Percentiles rank a stretch among this genome's conserved stretches.
phyloP scores from a whole-genome alignment of 208 protist genomes.

The Wallacemonas sp. region DNA sequence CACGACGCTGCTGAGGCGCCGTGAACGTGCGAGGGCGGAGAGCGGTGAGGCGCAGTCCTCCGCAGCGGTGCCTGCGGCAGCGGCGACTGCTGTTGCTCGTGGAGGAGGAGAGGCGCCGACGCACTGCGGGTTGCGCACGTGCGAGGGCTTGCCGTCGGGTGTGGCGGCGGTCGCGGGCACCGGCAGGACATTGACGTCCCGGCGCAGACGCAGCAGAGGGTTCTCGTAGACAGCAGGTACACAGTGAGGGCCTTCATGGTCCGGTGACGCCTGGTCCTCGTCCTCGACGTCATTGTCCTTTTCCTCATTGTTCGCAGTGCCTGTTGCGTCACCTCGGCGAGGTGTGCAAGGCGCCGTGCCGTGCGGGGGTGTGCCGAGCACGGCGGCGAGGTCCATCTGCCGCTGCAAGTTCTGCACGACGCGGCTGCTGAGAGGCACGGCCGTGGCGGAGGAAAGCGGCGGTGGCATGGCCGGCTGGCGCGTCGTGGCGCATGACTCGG shows the following conservation, averaged over 20 bases:
- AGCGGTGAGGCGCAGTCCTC: neutral
- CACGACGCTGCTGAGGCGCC: constrained; percentile 8
- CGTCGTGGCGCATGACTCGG: no score
- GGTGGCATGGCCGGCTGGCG: no score
- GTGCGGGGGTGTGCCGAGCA: neutral
- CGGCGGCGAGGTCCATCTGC: constrained; percentile 7
- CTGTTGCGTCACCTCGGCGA: neutral
- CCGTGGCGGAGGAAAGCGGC: neutral
- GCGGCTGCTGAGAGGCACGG: neutral
- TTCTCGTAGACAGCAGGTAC: constrained; percentile 4
- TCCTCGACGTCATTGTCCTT: no score
- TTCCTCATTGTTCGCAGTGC: no score
- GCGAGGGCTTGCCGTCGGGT: constrained; percentile 8
- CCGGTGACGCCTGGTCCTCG: no score
- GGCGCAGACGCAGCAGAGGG: neutral
- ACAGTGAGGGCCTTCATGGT: neutral
- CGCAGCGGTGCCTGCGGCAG: no score
- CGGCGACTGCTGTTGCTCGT: no score
- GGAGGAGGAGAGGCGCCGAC: neutral
- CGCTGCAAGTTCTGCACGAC: constrained; percentile 9
- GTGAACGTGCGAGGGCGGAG: neutral
- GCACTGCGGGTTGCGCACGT: constrained; percentile 1
- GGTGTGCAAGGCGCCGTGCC: neutral
- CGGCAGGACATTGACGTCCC: neutral
- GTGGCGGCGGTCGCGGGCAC: neutral